Evolutionary conservation across 1,284 basidiomycete genomes (phyloP).

Genomic region (Cryptococcus hybrid): DNA sequence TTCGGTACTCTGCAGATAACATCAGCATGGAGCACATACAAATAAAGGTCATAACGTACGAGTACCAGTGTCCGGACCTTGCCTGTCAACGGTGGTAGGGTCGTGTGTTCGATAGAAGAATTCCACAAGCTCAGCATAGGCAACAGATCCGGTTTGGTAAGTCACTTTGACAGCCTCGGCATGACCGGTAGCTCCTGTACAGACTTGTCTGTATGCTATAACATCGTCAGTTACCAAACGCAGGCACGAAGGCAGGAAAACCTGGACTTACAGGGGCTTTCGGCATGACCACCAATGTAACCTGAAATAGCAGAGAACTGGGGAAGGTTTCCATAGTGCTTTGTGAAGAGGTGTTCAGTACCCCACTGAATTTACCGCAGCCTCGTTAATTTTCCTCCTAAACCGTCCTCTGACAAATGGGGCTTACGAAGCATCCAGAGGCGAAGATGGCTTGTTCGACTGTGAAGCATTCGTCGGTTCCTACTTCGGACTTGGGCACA

Average conservation of each 20-base stretch:
- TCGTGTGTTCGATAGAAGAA: constrained; percentile 96
- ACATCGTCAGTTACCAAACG: background rate
- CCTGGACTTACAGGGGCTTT: constrained; percentile 22
- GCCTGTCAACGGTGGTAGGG: constrained; percentile 76
- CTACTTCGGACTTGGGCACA: background rate
- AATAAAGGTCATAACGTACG: constrained; percentile 59
- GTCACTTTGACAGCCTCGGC: constrained; percentile 85
- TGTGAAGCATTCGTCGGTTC: constrained; percentile 11
- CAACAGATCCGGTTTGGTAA: constrained; percentile 75
- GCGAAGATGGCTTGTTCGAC: constrained; percentile 74
- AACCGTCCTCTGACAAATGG: no score
- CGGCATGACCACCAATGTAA: constrained; percentile 69
- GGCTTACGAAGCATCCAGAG: constrained; percentile 60
- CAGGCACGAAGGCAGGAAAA: background rate
- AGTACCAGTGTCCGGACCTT: constrained; percentile 72
- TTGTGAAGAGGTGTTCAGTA: constrained; percentile 80
- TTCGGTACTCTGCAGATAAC: constrained; percentile 74
- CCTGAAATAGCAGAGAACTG: constrained; percentile 68
- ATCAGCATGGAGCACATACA: background rate
- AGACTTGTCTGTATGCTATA: constrained; percentile 69
- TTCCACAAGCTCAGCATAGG: constrained; percentile 82
- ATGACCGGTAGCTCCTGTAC: constrained; percentile 77
- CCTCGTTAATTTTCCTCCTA: background rate
- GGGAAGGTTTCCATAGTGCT: constrained; percentile 63
- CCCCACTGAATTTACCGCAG: constrained; percentile 59